These are phyloP conservation scores for Anthracocystis setariae DNA, from an alignment of 1,284 basidiomycete species.

Conservation along the genomic window DNA sequence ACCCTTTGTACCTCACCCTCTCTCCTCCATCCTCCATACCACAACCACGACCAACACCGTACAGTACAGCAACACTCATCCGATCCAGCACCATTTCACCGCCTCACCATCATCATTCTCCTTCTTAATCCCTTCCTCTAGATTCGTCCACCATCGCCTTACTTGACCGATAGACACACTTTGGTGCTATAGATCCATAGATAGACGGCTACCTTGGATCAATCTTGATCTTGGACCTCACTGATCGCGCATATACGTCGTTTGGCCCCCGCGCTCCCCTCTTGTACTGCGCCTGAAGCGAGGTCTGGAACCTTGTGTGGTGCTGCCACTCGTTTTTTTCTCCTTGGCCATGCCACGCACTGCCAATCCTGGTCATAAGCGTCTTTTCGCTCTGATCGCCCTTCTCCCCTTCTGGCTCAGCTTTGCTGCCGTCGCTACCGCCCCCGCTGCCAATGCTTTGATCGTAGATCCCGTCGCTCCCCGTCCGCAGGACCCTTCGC, in stretches of 20 bases:
- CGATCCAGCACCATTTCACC: no score
- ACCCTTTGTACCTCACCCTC: no score
- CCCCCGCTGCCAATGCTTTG: slow-evolving; percentile 17
- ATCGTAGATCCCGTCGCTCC: slow-evolving; percentile 12
- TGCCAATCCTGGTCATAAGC: slow-evolving; percentile 28
- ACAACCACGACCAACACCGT: no score
- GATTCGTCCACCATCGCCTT: background rate
- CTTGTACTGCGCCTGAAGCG: background rate
- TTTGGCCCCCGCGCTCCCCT: background rate
- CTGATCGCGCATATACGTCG: slow-evolving; percentile 3
- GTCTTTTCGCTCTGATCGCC: slow-evolving; percentile 45
- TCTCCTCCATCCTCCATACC: background rate
- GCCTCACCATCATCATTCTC: background rate
- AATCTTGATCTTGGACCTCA: no score
- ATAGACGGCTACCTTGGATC: background rate
- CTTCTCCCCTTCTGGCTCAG: slow-evolving; percentile 49
- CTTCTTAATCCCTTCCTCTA: slow-evolving; percentile 3
- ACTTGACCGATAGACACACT: background rate
- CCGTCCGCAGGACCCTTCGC: slow-evolving; percentile 39
- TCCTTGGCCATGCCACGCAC: slow-evolving; percentile 25
- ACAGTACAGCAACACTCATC: no score
- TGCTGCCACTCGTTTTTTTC: background rate
- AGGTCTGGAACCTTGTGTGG: background rate
- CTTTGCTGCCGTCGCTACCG: slow-evolving; percentile 26
- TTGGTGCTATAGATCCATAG: background rate